Conservation (phyloP, 1,284 basidiomycete genomes). For the Phellopilus nigrolimitatus region DNA sequence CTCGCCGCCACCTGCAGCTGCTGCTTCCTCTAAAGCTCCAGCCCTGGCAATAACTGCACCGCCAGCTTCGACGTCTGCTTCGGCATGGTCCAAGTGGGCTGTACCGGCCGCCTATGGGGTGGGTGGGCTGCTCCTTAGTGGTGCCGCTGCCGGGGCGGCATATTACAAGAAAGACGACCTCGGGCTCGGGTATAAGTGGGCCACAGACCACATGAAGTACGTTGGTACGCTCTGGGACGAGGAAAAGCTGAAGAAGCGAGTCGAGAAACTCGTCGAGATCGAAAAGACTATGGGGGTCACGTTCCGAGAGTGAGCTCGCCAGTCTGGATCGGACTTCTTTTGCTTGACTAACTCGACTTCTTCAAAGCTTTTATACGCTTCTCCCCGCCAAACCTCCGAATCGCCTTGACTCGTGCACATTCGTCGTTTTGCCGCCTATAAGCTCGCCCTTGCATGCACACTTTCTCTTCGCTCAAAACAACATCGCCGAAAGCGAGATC, state of each 20-base stretch:
- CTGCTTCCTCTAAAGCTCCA: conserved; percentile 30
- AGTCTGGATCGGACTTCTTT: conserved; percentile 4
- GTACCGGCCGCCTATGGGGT: conserved; percentile 56
- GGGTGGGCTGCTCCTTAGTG: conserved; percentile 70
- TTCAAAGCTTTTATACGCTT: conserved; percentile 70
- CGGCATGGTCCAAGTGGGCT: conserved; percentile 55
- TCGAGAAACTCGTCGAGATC: conserved; percentile 58
- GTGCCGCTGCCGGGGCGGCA: conserved; percentile 80
- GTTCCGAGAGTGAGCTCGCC: conserved; percentile 67
- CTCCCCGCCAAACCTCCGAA: conserved; percentile 59
- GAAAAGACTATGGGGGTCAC: conserved; percentile 57
- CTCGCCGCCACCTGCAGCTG: conserved; percentile 39
- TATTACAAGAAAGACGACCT: conserved; percentile 77
- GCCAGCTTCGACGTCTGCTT: conserved; percentile 25
- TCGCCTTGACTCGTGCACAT: conserved; percentile 57
- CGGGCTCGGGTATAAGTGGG: conserved; percentile 68
- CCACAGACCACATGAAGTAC: conserved; percentile 87
- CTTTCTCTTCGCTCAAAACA: conserved; percentile 64
- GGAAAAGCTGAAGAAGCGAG: conserved; percentile 52
- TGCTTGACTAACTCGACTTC: conserved; percentile 5
- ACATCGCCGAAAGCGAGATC: conserved; percentile 71
- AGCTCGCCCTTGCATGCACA: conserved; percentile 45
- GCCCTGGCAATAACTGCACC: conserved; percentile 26
- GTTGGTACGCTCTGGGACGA: conserved; percentile 87
- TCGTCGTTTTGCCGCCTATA: conserved; percentile 66